A percentile compares a stretch with the other conserved stretches of the same genome.
Evolutionary conservation across 2,329 filamentous ascomycete genomes (phyloP).

Genomic region (Cordyceps farinosa): DNA sequence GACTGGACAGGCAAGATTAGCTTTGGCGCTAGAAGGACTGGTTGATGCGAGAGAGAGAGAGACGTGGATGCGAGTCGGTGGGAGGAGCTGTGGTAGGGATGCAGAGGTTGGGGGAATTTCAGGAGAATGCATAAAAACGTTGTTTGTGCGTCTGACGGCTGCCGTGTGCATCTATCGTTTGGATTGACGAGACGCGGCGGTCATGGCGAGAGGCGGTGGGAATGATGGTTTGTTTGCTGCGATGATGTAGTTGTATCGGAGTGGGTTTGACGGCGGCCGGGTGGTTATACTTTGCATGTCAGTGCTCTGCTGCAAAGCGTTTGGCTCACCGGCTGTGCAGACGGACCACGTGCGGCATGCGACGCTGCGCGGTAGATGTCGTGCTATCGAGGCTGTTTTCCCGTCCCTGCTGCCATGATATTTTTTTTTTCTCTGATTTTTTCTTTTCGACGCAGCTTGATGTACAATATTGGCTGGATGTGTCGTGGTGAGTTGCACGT

Average conservation of each 20-base stretch:
- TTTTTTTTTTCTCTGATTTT: not conserved
- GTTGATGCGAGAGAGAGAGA: not conserved
- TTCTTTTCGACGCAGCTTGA: too few relatives aligned
- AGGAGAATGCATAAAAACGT: not conserved
- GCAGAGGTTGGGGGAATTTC: not conserved
- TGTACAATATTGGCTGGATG: too few relatives aligned
- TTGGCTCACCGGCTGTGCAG: not conserved
- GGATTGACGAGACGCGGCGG: too few relatives aligned
- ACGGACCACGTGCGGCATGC: not conserved
- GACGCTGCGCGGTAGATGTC: not conserved
- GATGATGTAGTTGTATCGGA: not conserved
- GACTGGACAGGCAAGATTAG: conserved; percentile 12
- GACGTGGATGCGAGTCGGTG: not conserved
- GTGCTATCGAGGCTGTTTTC: not conserved
- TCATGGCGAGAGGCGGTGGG: not conserved
- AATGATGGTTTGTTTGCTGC: not conserved
- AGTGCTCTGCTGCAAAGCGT: not conserved
- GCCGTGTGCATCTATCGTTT: not conserved
- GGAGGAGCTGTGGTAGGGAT: not conserved
- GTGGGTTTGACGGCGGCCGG: not conserved
- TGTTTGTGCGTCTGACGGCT: not conserved
- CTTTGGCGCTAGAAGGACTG: conserved; percentile 11
- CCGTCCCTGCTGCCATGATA: too few relatives aligned
- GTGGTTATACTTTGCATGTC: not conserved
- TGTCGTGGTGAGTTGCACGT: not conserved